Conservation (phyloP, 1,284 basidiomycete genomes). For the Spongispora temasekensis region DNA sequence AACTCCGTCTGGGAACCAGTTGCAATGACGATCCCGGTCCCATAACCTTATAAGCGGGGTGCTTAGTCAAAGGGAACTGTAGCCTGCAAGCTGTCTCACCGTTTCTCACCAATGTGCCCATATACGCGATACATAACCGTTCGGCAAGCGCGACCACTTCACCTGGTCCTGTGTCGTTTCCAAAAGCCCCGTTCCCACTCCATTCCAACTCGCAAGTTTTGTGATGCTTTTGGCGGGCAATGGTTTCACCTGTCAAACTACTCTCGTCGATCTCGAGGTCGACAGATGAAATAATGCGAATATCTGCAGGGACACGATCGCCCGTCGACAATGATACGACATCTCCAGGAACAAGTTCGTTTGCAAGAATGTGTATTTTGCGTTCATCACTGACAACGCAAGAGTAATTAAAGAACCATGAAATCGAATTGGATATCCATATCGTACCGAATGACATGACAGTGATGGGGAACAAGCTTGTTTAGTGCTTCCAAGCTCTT, state of each 20-base stretch:
- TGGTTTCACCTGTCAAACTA: slow-evolving; percentile 92
- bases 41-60: slow-evolving; percentile 57
- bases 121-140: slow-evolving; percentile 88
- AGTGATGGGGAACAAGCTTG: slow-evolving; percentile 96
- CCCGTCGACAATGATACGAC: slow-evolving; percentile 88
- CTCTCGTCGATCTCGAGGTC: slow-evolving; percentile 96
- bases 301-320: slow-evolving; percentile 94
- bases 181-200: slow-evolving; percentile 12
- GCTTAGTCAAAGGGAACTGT: slow-evolving; percentile 6
- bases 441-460: slow-evolving; percentile 80
- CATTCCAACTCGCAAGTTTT: slow-evolving; percentile 46
- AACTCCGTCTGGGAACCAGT: slow-evolving; percentile 92
- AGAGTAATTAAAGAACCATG: slow-evolving; percentile 2
- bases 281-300: slow-evolving; percentile 77
- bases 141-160: slow-evolving; percentile 81
- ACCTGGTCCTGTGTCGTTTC: slow-evolving; percentile 22
- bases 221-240: slow-evolving; percentile 71
- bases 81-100: slow-evolving; percentile 47
- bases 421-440: slow-evolving; percentile 2
- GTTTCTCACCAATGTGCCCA: slow-evolving; percentile 96
- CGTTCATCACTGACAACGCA: slow-evolving; percentile 58
- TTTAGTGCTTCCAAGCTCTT: slow-evolving; percentile 93
- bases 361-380: slow-evolving; percentile 82
- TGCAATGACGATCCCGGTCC: slow-evolving; percentile 86
- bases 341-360: slow-evolving; percentile 94